Evolutionary conservation across 192 early-diverging fungal genomes (phyloP), one percentile per base, ranked within the genome.

Genomic region (Coemansia sp.): DNA sequence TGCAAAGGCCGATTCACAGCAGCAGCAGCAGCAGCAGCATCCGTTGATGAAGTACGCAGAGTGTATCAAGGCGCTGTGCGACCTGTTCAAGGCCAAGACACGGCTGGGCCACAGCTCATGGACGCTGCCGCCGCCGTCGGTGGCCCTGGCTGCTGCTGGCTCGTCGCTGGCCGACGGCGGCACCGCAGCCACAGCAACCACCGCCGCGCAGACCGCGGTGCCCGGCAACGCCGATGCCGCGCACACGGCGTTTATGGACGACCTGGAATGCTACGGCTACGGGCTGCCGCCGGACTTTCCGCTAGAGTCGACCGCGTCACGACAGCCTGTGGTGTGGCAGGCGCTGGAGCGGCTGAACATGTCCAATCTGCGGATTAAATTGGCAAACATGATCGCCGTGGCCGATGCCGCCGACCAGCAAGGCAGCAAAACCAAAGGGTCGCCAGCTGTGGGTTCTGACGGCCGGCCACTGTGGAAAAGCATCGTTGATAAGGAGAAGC

Each of bases 261-360:
- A 84, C 53, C 61, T 84, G 38, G 60, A 20, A 58, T 52, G 61
- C n/a, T 57, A 78, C 28, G 81, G 67, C 32, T 76, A 76, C 38
- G 81, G 81, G 2, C 73, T 84, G 39, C 81, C 81, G 61, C 81
- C 81, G 1, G 81, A 64, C 28, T 84, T 74, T 20, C 76, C 73
- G 51, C 76, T 84, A 17, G 81, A 84, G 51, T 62, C 75, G 0
- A 56, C 70, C 11, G 81, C 74, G 28, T 59, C 68, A 28, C 72
- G 77, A 8, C 68, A 75, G 8, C 73, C 72, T 2, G 59, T 66
- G 7, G 73, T 84, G 70, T 70, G 73, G 73, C 75, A 75, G 71
- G 81, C 76, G 60, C 69, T 84, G 20, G 77, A 78, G 68, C 67
- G 61, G 48, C 77, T 84, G 3, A 84, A 79, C 68, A 70, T 75